Percentiles rank a stretch among this genome's conserved stretches.
Conservation (phyloP, 371 early-diverging fungal genomes). For the Sporodiniella umbellata region DNA sequence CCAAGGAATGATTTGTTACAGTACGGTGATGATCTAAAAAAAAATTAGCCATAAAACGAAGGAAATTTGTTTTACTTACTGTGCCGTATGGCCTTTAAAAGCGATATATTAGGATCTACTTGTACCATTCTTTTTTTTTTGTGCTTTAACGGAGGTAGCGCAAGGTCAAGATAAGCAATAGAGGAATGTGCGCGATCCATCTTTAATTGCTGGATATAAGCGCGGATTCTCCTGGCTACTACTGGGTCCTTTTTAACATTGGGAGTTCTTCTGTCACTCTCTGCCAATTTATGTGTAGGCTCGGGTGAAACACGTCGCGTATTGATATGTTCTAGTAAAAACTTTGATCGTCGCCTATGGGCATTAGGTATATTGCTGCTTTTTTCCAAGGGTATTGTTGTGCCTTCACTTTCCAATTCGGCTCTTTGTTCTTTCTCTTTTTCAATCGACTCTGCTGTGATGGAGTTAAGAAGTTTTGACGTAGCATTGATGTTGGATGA, state of each 20-base stretch:
- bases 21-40: neutral
- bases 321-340: slow-evolving; percentile 14
- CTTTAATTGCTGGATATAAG: slow-evolving; percentile 17
- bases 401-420: neutral
- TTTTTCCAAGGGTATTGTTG: neutral
- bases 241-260: slow-evolving; percentile 24
- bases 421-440: slow-evolving; percentile 3
- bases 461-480: slow-evolving; percentile 5
- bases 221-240: slow-evolving; percentile 12
- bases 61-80: neutral
- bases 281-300: slow-evolving; percentile 1
- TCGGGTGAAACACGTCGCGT: slow-evolving; percentile 14
- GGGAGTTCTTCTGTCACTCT: slow-evolving; percentile 5
- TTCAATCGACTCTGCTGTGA: slow-evolving; percentile 14
- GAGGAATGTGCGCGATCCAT: slow-evolving; percentile 21
- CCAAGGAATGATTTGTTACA: neutral
- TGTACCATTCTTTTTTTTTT: slow-evolving; percentile 9
- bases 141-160: slow-evolving; percentile 19
- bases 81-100: slow-evolving; percentile 7
- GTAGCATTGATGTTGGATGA: neutral
- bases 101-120: slow-evolving; percentile 6
- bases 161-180: slow-evolving; percentile 40
- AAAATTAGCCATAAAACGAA: neutral
- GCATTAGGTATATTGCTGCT: neutral
- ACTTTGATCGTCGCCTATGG: slow-evolving; percentile 11